Conservation (phyloP, 2,329 filamentous ascomycete species). For the Alternaria brassicicola region DNA sequence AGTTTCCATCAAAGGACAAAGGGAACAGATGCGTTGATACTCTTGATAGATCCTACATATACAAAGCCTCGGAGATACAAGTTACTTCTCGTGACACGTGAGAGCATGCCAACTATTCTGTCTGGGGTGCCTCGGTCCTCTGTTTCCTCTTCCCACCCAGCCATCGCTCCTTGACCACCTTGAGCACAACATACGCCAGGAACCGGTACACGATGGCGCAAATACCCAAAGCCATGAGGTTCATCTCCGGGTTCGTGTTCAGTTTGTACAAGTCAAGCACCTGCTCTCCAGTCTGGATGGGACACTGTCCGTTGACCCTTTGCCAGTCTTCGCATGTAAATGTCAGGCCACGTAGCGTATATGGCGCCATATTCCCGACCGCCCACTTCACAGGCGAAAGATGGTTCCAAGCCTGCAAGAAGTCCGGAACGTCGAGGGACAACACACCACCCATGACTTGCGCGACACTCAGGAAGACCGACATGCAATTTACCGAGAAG, state of each 20-base stretch:
- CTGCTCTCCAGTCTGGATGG: slow-evolving; percentile 69
- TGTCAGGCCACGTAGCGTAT: slow-evolving; percentile 63
- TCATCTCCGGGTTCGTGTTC: slow-evolving; percentile 65
- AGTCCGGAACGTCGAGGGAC: slow-evolving; percentile 10
- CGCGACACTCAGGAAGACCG: slow-evolving; percentile 71
- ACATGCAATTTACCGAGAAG: slow-evolving; percentile 76
- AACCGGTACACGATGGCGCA: slow-evolving; percentile 70
- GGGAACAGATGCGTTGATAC: background rate
- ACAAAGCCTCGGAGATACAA: background rate
- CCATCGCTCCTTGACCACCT: slow-evolving; percentile 62
- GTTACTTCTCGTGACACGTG: background rate
- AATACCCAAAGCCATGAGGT: slow-evolving; percentile 67
- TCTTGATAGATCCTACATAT: background rate
- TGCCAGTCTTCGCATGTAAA: slow-evolving; percentile 71
- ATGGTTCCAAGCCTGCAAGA: slow-evolving; percentile 65
- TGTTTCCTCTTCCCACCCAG: slow-evolving; percentile 25
- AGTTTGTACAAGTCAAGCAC: slow-evolving; percentile 72
- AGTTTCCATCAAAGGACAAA: background rate
- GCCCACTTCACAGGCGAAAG: slow-evolving; percentile 74
- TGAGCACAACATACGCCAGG: slow-evolving; percentile 65
- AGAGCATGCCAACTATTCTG: background rate
- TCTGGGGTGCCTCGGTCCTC: background rate
- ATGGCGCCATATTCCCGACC: slow-evolving; percentile 69
- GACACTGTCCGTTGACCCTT: slow-evolving; percentile 66
- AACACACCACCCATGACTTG: slow-evolving; percentile 64